These are phyloP conservation scores for Annulohypoxylon truncatum DNA, from an alignment of 2,329 filamentous ascomycete genomes.

Conservation along the genomic window DNA sequence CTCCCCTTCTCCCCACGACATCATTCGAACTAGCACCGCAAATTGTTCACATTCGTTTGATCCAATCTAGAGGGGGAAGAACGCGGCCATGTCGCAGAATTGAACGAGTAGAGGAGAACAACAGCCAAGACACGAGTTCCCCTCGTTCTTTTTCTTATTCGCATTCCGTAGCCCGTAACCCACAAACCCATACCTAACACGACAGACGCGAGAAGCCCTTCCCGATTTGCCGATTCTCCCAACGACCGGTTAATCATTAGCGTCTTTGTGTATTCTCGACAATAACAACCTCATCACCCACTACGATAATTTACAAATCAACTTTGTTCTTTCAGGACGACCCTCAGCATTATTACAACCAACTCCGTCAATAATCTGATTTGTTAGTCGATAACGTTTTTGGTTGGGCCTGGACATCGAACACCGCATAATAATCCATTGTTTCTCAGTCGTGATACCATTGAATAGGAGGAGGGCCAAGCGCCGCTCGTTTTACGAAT, in stretches of 20 bases:
- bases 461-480: slow-evolving; percentile 18
- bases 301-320: neutral
- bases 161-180: slow-evolving; percentile 13
- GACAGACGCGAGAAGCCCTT: slow-evolving; percentile 12
- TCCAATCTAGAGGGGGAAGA: slow-evolving; percentile 17
- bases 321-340: neutral
- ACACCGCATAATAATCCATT: slow-evolving; percentile 9
- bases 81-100: slow-evolving; percentile 28
- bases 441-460: slow-evolving; percentile 19
- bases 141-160: slow-evolving; percentile 22
- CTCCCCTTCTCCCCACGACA: slow-evolving; percentile 9
- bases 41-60: slow-evolving; percentile 35
- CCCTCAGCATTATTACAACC: slow-evolving; percentile 5
- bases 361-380: slow-evolving; percentile 11
- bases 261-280: slow-evolving; percentile 9
- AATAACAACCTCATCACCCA: slow-evolving; percentile 1
- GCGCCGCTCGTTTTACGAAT: slow-evolving; percentile 12
- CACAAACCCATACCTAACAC: slow-evolving; percentile 4
- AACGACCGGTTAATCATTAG: neutral
- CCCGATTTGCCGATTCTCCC: slow-evolving; percentile 18
- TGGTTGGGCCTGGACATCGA: slow-evolving; percentile 14
- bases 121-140: slow-evolving; percentile 26
- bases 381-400: slow-evolving; percentile 6
- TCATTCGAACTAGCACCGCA: slow-evolving; percentile 6
- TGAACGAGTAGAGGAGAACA: slow-evolving; percentile 27